These are phyloP conservation scores for Diplodia mutila DNA, from an alignment of 2,329 filamentous ascomycete species.

Conservation along the genomic window DNA sequence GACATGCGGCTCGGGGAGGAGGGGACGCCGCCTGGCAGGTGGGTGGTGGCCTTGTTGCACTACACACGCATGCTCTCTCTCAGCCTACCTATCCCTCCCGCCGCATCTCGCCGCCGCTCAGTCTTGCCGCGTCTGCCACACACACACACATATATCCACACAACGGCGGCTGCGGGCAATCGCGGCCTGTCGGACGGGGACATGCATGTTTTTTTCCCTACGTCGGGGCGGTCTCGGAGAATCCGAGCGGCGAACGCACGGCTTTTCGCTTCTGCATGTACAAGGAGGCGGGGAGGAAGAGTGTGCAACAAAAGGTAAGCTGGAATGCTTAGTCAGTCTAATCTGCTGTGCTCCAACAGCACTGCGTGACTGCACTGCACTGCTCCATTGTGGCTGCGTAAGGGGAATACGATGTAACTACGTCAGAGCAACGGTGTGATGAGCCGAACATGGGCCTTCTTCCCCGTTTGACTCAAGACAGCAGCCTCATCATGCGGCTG, in stretches of 20 bases:
- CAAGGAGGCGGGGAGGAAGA: background rate
- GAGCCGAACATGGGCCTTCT: background rate
- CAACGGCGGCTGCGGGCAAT: too few species aligned
- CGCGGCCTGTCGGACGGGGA: too few species aligned
- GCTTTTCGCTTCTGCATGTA: background rate
- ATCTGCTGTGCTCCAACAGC: background rate
- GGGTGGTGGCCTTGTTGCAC: background rate
- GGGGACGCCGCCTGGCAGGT: too few species aligned
- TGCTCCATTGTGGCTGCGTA: background rate
- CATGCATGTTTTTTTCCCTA: too few species aligned
- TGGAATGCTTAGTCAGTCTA: background rate
- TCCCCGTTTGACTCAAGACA: background rate
- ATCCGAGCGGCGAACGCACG: background rate
- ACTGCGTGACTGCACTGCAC: background rate
- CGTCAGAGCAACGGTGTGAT: background rate
- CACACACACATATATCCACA: too few species aligned
- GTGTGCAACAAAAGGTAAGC: too few species aligned
- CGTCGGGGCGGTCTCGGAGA: background rate
- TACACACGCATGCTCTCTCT: background rate
- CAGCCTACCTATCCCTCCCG: too few species aligned
- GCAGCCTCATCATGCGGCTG: background rate
- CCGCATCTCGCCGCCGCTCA: background rate
- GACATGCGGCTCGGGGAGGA: background rate
- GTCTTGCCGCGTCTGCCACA: background rate
- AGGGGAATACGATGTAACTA: background rate